Conservation (phyloP, 805 yeast genomes). For the Suhomyces prunicola region DNA sequence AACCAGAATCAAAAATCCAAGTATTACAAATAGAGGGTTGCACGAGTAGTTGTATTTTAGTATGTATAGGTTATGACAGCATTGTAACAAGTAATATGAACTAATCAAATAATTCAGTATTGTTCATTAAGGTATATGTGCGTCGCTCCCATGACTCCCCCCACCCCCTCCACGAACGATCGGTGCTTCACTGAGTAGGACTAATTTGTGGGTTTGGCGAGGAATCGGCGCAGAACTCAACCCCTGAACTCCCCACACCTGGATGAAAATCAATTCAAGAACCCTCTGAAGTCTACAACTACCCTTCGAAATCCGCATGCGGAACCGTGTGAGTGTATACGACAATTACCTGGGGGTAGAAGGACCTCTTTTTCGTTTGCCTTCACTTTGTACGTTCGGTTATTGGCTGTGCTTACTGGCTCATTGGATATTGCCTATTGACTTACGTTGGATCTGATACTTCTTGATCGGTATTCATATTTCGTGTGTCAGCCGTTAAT, state of each 20-base stretch:
- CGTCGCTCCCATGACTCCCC: constrained; percentile 47
- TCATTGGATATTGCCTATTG: constrained; percentile 47
- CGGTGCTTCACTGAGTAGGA: constrained; percentile 44
- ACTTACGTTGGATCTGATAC: constrained; percentile 50
- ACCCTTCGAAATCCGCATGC: constrained; percentile 28
- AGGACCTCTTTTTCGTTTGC: constrained; percentile 35
- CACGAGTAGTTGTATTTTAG: not conserved
- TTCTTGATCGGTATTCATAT: constrained; percentile 47
- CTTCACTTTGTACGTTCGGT: constrained; percentile 38
- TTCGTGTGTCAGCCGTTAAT: constrained; percentile 53
- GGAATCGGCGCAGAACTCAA: constrained; percentile 43
- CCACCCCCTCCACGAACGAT: constrained; percentile 39
- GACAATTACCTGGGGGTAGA: constrained; percentile 30
- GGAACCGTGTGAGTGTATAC: constrained; percentile 1
- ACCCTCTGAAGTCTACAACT: constrained; percentile 27
- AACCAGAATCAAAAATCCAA: not conserved
- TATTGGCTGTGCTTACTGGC: constrained; percentile 44
- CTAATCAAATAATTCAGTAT: not conserved
- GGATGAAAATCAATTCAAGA: constrained; percentile 31
- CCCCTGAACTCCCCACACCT: constrained; percentile 39
- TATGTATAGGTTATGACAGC: not conserved
- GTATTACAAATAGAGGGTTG: constrained; percentile 1
- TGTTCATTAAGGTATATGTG: constrained; percentile 14
- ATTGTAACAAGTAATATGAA: not conserved
- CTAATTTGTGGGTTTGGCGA: constrained; percentile 43